Percentiles rank a stretch among this genome's conserved stretches.
Evolutionary conservation across 2,329 filamentous ascomycete species (phyloP).

Genomic region (Colletotrichum viniferum): DNA sequence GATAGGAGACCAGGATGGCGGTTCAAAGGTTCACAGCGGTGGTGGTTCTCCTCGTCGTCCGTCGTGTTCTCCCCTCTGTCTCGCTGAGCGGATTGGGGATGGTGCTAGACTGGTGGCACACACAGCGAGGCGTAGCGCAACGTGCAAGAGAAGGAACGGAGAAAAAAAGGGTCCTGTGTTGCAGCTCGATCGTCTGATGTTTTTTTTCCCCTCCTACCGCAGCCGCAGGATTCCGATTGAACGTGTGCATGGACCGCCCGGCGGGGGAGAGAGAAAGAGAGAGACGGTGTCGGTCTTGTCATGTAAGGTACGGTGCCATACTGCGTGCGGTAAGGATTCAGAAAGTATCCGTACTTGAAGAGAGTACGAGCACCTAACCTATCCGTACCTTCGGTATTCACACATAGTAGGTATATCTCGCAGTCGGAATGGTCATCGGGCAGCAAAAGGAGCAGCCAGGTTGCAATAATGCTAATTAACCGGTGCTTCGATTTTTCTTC

Average conservation of each 20-base stretch:
- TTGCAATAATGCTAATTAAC: background rate
- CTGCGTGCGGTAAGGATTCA: background rate
- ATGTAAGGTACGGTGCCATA: background rate
- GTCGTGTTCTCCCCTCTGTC: background rate
- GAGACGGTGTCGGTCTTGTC: background rate
- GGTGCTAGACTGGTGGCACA: background rate
- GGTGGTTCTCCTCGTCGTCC: background rate
- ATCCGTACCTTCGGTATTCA: background rate
- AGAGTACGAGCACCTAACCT: background rate
- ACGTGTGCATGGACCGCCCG: background rate
- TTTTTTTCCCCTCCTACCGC: background rate
- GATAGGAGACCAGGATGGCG: background rate
- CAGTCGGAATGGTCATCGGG: background rate
- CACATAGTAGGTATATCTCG: background rate
- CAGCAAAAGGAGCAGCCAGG: background rate
- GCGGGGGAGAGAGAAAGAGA: background rate
- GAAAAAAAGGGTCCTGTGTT: background rate
- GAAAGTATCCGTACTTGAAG: background rate
- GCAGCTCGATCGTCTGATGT: constrained; percentile 19
- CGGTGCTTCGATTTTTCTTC: background rate
- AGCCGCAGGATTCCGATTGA: background rate
- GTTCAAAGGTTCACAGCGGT: background rate
- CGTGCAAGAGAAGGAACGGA: background rate
- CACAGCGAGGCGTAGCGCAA: background rate
- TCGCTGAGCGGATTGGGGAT: background rate